Evolutionary conservation across 73 alveolate species (phyloP), one percentile per base, ranked within the genome.

Genomic region (Tetrahymena elliotti): DNA sequence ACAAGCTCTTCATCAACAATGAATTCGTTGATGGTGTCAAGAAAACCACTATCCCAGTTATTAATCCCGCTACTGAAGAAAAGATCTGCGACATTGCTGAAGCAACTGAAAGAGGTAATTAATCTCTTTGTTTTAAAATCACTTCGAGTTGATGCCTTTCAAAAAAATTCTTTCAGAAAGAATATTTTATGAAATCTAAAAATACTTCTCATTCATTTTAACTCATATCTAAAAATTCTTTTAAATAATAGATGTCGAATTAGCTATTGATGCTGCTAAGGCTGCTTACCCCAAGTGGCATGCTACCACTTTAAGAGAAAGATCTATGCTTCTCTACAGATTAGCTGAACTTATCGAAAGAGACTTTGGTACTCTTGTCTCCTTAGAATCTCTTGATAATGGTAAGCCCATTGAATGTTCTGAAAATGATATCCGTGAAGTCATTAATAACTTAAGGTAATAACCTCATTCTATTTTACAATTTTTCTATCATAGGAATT

Each of bases 201-300:
- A 47, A 47, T 15, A 0, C 1, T 18, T 47, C 82, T 13, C 20
- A 47, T 47, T 47, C 27, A 18, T 47, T 47, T 1, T 47, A 47
- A 68, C 6, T n/a, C 36, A 18, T 68, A 68, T 16, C n/a, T 6
- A 92, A 94, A 6, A 88, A 84, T 13, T 93, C 93, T 38, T 97
- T 98, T 37, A 95, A 95, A 97, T 41, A 52, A 95, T 96, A 84
- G 99, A 97, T 94, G 98, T 97, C 7, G 98, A 97, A 38, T 83
- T 93, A 47, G 99, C 99, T 33, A 98, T 97, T 4, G 96, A 94
- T 16, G 97, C 98, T n/a, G 98, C 99, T 92, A 94, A 93, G n/a
- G 98, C 98, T 27, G 96, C 98, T 2, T 97, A 98, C 98, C 95
- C 97, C 84, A 96, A 94, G 38, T 84, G 96, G 83, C 82, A 96